phyloP scores from a whole-genome alignment of 2,329 filamentous ascomycete genomes.

The Magnaporthiopsis rhizophila region DNA sequence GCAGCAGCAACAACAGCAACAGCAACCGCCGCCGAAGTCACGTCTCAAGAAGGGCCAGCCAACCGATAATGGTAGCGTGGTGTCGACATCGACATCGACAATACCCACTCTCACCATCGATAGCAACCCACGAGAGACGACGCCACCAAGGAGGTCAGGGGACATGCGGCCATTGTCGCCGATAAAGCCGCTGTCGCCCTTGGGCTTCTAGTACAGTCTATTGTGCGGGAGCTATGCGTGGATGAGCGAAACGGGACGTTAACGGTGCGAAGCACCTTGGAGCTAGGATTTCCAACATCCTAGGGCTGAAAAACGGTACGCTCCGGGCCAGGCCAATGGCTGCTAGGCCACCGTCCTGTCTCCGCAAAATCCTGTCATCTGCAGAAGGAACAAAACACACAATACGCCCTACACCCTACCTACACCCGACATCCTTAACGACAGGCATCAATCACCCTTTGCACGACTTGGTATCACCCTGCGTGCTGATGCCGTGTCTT shows the following conservation, averaged over 20 bases:
- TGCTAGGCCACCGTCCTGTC: neutral
- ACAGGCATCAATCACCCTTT: neutral
- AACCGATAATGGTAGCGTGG: slow-evolving; percentile 21
- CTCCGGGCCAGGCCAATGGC: neutral
- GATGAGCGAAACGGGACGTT: neutral
- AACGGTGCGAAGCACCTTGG: neutral
- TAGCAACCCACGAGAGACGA: slow-evolving; percentile 27
- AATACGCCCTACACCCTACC: neutral
- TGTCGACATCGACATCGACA: slow-evolving; percentile 35
- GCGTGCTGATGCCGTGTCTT: neutral
- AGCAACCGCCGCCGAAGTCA: slow-evolving; percentile 18
- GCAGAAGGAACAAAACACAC: neutral
- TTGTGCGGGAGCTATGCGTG: neutral
- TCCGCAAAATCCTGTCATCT: neutral
- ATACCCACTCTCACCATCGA: slow-evolving; percentile 37
- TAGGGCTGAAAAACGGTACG: neutral
- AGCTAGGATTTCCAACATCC: neutral
- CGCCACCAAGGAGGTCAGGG: slow-evolving; percentile 24
- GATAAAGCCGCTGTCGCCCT: slow-evolving; percentile 57
- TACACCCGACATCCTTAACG: neutral
- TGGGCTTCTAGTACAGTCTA: slow-evolving; percentile 38
- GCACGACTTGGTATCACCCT: neutral
- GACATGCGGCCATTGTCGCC: slow-evolving; percentile 53
- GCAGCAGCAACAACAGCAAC: slow-evolving; percentile 32
- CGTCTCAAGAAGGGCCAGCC: slow-evolving; percentile 29